Base-by-base conservation (phyloP, 2,329 filamentous ascomycete species). In the Clonostachys rhizophaga region DNA sequence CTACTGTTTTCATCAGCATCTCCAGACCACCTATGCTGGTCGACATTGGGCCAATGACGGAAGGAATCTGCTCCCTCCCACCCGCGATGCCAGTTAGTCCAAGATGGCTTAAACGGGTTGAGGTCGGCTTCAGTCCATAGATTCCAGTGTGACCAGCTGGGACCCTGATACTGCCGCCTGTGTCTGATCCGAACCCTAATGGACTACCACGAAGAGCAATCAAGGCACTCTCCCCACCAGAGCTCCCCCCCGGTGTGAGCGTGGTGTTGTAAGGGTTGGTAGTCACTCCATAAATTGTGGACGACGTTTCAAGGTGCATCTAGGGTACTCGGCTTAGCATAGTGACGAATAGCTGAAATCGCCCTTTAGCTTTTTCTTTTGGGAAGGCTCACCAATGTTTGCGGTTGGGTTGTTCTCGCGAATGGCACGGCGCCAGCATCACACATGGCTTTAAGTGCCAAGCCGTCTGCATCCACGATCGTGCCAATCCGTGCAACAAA, bases 321-420 rank as follows among this genome's bases (percentile, higher is more conserved):
- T 20, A 5, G 18, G 18, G 18, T 20, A 20, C 18, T 20, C 18
- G 5, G 4, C 5, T 20, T 20, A 20, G 18, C 18, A 20, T 20
- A 20, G 18, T 20, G 18, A 20, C 5, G 4, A 5, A 20, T 20
- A 20, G 18, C 18, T 20, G 4, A 5, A 5, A 20, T 20, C 4
- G 5, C 5, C 18, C 18, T 20, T 20, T 4, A 20, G 5, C 5
- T 20, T 20, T 20, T 20, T 5, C 5, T 20, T 20, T 20, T 20
- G 18, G 18, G 5, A 20, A 20, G 18, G 18, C 18, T 20, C 18
- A 20, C 18, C 18, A 20, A 82, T 65, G 0, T 71, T 75, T 50
- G 81, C 77, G 2, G 85, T 84, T 3, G 88, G 69, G 54, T 87
- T 87, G 2, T 85, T 88, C 63, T 89, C 88, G 53, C 77, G 54